Conservation (phyloP, 805 yeast species). For the Cyberlindnera galapagoensis region DNA sequence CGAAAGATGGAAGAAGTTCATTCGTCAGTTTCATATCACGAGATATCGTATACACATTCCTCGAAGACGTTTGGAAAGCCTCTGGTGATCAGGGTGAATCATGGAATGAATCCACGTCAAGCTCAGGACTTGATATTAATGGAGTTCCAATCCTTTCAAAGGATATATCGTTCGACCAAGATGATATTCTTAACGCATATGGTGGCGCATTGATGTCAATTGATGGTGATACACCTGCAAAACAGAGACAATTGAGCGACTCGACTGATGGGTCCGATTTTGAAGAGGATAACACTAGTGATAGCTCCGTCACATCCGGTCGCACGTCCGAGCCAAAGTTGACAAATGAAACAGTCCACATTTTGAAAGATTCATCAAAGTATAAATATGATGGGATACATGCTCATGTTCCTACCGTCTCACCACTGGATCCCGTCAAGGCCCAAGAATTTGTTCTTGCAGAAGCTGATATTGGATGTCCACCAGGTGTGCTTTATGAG, state of each 20-base stretch:
- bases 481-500: conserved; percentile 70
- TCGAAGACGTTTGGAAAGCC: conserved; percentile 27
- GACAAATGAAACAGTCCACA: conserved; percentile 23
- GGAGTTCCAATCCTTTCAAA: conserved; percentile 15
- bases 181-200: conserved; percentile 25
- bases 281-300: conserved; percentile 13
- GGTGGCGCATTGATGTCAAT: conserved; percentile 38
- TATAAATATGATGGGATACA: conserved; percentile 58
- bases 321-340: conserved; percentile 8
- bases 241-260: conserved; percentile 17
- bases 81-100: conserved; percentile 9
- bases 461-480: conserved; percentile 51
- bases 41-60: conserved; percentile 66
- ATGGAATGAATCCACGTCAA: background rate
- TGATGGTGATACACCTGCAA: conserved; percentile 30
- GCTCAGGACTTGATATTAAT: conserved; percentile 1
- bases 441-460: conserved; percentile 48
- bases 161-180: conserved; percentile 14
- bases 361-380: conserved; percentile 31
- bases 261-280: conserved; percentile 27
- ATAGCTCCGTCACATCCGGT: too few species aligned
- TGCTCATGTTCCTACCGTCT: conserved; percentile 51
- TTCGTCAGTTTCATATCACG: conserved; percentile 87
- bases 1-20: conserved; percentile 42
- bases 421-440: conserved; percentile 36